These are phyloP conservation scores for Tolypocladium sp. DNA, from an alignment of 2,329 filamentous ascomycete species.

Conservation along the genomic window DNA sequence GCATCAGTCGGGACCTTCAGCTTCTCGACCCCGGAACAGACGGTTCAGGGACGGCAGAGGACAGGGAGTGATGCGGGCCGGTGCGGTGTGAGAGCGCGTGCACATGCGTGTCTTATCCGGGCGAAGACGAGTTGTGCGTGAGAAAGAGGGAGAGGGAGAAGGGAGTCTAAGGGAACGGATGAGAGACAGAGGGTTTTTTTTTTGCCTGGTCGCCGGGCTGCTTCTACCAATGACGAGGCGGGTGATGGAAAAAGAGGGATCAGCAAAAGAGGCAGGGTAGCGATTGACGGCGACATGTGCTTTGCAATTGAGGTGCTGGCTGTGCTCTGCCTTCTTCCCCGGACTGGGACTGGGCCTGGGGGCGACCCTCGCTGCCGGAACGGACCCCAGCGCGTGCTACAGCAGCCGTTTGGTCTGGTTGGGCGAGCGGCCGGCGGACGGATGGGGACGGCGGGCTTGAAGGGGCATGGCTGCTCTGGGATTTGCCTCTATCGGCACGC, in stretches of 20 bases:
- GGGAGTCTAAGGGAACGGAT: slow-evolving; percentile 1
- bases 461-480: background rate
- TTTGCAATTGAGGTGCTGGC: background rate
- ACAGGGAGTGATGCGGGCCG: background rate
- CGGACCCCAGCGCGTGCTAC: background rate
- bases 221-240: slow-evolving; percentile 5
- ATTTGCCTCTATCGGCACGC: background rate
- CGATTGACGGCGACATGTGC: slow-evolving; percentile 4
- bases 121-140: slow-evolving; percentile 2
- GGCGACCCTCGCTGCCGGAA: slow-evolving; percentile 1
- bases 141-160: slow-evolving; percentile 6
- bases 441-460: background rate
- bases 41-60: background rate
- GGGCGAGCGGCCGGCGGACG: too few species aligned
- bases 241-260: slow-evolving; percentile 1
- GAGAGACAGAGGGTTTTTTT: background rate
- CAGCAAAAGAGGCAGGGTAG: background rate
- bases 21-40: background rate
- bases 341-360: background rate
- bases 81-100: slow-evolving; percentile 1
- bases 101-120: slow-evolving; percentile 7
- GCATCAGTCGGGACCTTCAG: background rate
- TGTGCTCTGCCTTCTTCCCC: background rate
- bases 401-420: too few species aligned
- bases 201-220: background rate